Evolutionary conservation across 1,284 basidiomycete genomes (phyloP).

Genomic region (Athelia psychrophila): DNA sequence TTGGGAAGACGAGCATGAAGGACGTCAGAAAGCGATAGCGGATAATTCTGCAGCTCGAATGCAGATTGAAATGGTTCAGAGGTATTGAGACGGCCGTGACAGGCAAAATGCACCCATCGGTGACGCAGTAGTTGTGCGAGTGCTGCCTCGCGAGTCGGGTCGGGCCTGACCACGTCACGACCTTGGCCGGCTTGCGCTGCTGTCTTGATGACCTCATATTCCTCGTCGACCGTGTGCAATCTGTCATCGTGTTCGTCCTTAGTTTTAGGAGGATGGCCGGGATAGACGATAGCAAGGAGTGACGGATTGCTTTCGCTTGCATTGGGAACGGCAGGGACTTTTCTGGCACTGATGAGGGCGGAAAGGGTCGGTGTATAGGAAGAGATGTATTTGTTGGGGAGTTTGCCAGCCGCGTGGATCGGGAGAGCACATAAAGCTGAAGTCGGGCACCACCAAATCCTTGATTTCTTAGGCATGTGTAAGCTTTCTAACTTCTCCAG

Average conservation of each 20-base stretch:
- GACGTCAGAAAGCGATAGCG: constrained; percentile 23
- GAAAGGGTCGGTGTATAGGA: constrained; percentile 37
- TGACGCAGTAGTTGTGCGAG: constrained; percentile 14
- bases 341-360: constrained; percentile 21
- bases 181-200: constrained; percentile 7
- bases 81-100: constrained; percentile 11
- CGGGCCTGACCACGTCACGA: constrained; percentile 13
- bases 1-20: constrained; percentile 11
- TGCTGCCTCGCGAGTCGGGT: constrained; percentile 10
- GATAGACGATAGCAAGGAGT: constrained; percentile 22
- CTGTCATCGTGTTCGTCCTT: constrained; percentile 1
- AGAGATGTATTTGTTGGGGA: constrained; percentile 28
- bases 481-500: constrained; percentile 9
- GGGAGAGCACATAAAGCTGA: constrained; percentile 31
- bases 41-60: constrained; percentile 21
- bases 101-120: constrained; percentile 24
- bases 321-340: background rate
- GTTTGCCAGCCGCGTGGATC: constrained; percentile 35
- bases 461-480: constrained; percentile 16
- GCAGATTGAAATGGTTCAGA: constrained; percentile 18
- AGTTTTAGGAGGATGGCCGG: background rate
- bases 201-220: constrained; percentile 4
- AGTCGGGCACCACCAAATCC: constrained; percentile 47
- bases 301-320: background rate
- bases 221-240: constrained; percentile 3